phyloP scores from a whole-genome alignment of 2,329 filamentous ascomycete species.

The Aspergillus neoniger region DNA sequence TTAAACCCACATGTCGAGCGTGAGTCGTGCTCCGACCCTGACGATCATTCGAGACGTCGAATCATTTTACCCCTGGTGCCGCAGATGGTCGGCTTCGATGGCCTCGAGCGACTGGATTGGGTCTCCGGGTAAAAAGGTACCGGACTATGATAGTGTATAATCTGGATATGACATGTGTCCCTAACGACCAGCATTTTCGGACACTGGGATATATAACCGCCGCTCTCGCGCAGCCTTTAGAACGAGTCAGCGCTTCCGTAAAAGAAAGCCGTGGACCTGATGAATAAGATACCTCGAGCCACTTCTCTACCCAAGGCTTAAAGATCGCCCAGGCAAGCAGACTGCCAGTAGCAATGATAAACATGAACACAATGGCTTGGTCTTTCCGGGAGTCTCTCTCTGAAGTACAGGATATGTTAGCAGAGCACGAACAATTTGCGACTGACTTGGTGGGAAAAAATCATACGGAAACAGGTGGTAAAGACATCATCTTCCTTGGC shows the following conservation, averaged over 20 bases:
- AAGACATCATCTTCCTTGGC: conserved; percentile 65
- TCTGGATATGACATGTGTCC: not conserved
- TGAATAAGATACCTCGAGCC: conserved; percentile 49
- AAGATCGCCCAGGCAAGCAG: conserved; percentile 62
- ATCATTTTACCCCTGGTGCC: not conserved
- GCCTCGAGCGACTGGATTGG: not conserved
- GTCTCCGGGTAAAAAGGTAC: not conserved
- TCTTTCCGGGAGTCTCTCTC: conserved; percentile 69
- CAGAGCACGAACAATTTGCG: not conserved
- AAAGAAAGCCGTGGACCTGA: not conserved
- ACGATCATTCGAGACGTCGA: not conserved
- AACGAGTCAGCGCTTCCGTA: conserved; percentile 7
- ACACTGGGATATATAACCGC: conserved; percentile 55
- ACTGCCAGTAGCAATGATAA: conserved; percentile 64
- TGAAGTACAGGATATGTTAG: conserved; percentile 28
- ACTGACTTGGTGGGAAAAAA: not conserved
- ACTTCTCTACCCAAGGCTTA: conserved; percentile 61
- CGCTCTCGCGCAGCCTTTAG: conserved; percentile 51
- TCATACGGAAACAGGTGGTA: conserved; percentile 65
- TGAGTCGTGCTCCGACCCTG: not conserved
- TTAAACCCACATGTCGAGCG: no score
- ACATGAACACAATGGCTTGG: conserved; percentile 65
- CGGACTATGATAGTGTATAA: not conserved
- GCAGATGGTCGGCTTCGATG: not conserved
- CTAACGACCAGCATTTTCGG: conserved; percentile 31